These are phyloP conservation scores for Penicillium canescens DNA, from an alignment of 495 filamentous ascomycete species.

Conservation along the genomic window DNA sequence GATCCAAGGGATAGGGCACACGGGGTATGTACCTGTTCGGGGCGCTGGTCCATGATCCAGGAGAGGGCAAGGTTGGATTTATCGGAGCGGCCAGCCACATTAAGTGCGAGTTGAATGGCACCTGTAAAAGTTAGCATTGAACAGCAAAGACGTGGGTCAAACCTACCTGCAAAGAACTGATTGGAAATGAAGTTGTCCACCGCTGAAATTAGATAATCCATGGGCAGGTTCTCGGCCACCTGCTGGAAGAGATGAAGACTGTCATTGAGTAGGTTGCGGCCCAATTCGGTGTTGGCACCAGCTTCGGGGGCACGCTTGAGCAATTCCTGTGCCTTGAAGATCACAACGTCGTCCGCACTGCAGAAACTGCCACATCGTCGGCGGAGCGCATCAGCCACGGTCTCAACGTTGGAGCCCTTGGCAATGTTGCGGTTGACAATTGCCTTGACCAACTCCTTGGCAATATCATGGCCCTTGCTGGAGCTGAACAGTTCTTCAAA, in stretches of 20 bases:
- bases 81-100: slow-evolving; percentile 78
- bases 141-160: background rate
- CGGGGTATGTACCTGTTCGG: slow-evolving; percentile 43
- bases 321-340: slow-evolving; percentile 96
- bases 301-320: slow-evolving; percentile 83
- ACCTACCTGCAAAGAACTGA: slow-evolving; percentile 76
- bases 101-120: slow-evolving; percentile 84
- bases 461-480: slow-evolving; percentile 78
- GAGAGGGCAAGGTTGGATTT: slow-evolving; percentile 77
- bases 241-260: slow-evolving; percentile 85
- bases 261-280: slow-evolving; percentile 82
- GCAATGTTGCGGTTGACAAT: slow-evolving; percentile 98
- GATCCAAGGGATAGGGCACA: background rate
- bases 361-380: slow-evolving; percentile 95
- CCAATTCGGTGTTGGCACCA: slow-evolving; percentile 68
- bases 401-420: slow-evolving; percentile 93
- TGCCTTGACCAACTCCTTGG: slow-evolving; percentile 93
- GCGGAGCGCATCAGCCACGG: slow-evolving; percentile 87
- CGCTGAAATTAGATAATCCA: slow-evolving; percentile 76
- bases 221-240: slow-evolving; percentile 76
- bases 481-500: slow-evolving; percentile 86
- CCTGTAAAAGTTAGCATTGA: slow-evolving; percentile 44
- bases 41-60: slow-evolving; percentile 68
- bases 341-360: slow-evolving; percentile 91
- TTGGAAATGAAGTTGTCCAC: slow-evolving; percentile 74